Percentiles rank a stretch among this genome's conserved stretches.
Evolutionary conservation across 345 rosid species (phyloP).

Genomic region (Salix dunnii): DNA sequence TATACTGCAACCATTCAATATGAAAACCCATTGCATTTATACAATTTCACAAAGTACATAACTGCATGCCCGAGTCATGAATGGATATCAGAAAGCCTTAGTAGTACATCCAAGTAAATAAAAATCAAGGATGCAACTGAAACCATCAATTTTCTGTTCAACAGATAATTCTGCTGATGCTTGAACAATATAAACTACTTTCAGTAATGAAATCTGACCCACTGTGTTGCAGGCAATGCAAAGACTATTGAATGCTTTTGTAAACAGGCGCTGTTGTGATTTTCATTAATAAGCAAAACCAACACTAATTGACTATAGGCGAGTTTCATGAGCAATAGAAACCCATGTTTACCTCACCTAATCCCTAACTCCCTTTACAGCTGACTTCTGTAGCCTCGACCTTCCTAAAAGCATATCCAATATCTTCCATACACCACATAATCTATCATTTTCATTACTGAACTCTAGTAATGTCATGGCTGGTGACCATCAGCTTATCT

Average conservation of each 20-base stretch:
- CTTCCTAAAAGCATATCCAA: not conserved
- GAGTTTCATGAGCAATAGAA: not conserved
- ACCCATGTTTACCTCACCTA: not conserved
- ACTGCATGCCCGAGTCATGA: too few relatives aligned
- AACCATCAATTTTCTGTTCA: not conserved
- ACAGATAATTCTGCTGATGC: not conserved
- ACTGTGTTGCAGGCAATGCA: not conserved
- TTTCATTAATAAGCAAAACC: not conserved
- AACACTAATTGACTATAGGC: not conserved
- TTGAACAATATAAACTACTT: not conserved
- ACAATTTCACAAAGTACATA: not conserved
- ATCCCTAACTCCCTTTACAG: not conserved
- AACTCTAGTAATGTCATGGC: not conserved
- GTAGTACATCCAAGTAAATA: not conserved
- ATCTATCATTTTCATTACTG: not conserved
- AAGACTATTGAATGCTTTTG: not conserved
- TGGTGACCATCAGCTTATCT: not conserved
- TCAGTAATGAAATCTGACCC: not conserved
- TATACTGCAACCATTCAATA: not conserved
- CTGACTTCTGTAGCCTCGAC: not conserved
- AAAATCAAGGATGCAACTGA: not conserved
- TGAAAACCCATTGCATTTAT: not conserved
- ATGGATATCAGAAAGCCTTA: not conserved
- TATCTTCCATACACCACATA: not conserved
- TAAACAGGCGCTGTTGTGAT: not conserved